A percentile compares a stretch with the other conserved stretches of the same genome.
Evolutionary conservation across 768 basidiomycete species (phyloP).

Genomic region (Suillus bovinus): DNA sequence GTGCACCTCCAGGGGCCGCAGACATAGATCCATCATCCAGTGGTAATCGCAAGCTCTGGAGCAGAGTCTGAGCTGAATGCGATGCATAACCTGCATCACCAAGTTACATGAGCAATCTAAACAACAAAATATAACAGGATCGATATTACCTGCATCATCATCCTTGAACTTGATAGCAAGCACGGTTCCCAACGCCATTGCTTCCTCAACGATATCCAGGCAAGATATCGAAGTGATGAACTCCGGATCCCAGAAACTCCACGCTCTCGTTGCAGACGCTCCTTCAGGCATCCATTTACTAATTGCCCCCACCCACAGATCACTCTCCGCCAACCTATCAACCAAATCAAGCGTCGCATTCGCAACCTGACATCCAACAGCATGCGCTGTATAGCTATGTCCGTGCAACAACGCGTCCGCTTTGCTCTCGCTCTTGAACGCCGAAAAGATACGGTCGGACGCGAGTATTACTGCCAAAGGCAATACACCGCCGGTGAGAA

Average conservation of each 20-base stretch:
- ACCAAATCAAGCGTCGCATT: slow-evolving; percentile 73
- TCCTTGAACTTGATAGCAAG: slow-evolving; percentile 75
- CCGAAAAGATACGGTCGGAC: slow-evolving; percentile 72
- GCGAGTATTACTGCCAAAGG: slow-evolving; percentile 88
- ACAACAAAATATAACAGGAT: not conserved
- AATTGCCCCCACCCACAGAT: slow-evolving; percentile 61
- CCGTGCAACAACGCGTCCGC: slow-evolving; percentile 89
- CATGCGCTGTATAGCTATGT: slow-evolving; percentile 94
- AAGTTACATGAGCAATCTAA: not conserved
- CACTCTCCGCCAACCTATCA: slow-evolving; percentile 46
- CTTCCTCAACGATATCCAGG: slow-evolving; percentile 57
- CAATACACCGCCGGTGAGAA: slow-evolving; percentile 89
- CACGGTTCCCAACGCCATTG: slow-evolving; percentile 88
- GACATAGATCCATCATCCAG: slow-evolving; percentile 31
- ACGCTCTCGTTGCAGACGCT: slow-evolving; percentile 39
- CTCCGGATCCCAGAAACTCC: slow-evolving; percentile 86
- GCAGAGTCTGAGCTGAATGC: slow-evolving; percentile 61
- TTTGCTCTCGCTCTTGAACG: slow-evolving; percentile 76
- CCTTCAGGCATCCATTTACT: slow-evolving; percentile 50
- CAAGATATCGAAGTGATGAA: slow-evolving; percentile 69
- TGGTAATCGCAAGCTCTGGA: slow-evolving; percentile 50
- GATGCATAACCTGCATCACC: slow-evolving; percentile 50
- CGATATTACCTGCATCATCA: slow-evolving; percentile 48
- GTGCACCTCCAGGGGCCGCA: slow-evolving; percentile 50
- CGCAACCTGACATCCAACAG: slow-evolving; percentile 91